Evolutionary conservation across 192 early-diverging fungal genomes (phyloP), one percentile per base, ranked within the genome.

Genomic region (Rhizophagus sp.): DNA sequence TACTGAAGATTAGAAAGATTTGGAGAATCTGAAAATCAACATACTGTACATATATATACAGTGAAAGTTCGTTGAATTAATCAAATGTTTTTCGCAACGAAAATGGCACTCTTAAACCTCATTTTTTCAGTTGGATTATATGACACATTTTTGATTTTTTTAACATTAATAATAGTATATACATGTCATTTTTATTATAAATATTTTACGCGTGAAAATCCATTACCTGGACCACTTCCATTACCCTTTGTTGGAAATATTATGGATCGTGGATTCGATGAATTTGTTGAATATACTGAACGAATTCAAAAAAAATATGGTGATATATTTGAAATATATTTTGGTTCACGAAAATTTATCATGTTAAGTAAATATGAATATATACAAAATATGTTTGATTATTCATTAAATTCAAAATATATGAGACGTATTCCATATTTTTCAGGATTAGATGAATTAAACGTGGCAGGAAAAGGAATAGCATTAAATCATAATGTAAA

Each of bases 401-500:
- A 57, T 19, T 57, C 52, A 0, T 52, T 57, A 6, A 22, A 57
- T 57, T 57, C 52, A 57, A 57, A 17, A 52, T 52, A 52, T 19
- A 15, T 52, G 50, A 52, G 50, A 17, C 50, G 50, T 22, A 57
- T 69, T 19, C 67, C 67, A n/a, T n/a, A 27, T 27, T 15, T 69
- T 30, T 1, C 30, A 1, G 67, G 67, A 13, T 69, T 69, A 30
- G 67, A 69, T n/a, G 67, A 69, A 69, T 69, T 69, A 27, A 10
- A 30, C 13, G n/a, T 69, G 0, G 67, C 67, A 15, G 67, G 67
- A 39, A 34, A 69, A 34, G 66, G 66, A 15, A 36, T 68, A 2
- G 66, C 66, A 19, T 68, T 69, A 15, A 69, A 69, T 12, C 67
- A 69, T 34, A 33, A 69, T 22, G 30, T 69, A 69, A 69, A 69